Conservation (phyloP, 1,284 basidiomycete species). For the Ustilago hordei region DNA sequence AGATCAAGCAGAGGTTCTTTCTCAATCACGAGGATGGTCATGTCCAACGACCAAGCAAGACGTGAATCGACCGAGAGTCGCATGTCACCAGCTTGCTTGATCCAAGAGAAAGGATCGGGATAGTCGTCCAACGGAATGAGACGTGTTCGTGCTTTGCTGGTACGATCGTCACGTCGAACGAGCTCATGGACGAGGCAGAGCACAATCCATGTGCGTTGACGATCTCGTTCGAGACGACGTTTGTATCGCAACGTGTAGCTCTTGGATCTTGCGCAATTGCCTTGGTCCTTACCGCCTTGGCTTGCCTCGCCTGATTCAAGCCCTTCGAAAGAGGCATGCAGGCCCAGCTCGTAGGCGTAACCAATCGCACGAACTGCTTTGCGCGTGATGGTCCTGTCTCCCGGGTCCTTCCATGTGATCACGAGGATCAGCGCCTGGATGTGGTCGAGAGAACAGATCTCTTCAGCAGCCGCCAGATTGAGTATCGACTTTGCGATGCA, state of each 20-base stretch:
- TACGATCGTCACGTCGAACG: constrained; percentile 34
- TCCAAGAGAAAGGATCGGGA: constrained; percentile 42
- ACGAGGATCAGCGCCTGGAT: constrained; percentile 85
- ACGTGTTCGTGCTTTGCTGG: constrained; percentile 26
- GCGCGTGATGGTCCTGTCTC: constrained; percentile 68
- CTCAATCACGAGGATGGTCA: constrained; percentile 28
- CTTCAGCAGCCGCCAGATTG: constrained; percentile 81
- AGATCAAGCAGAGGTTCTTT: constrained; percentile 37
- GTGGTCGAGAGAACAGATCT: constrained; percentile 81
- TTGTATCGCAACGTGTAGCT: constrained; percentile 16
- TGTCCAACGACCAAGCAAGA: constrained; percentile 46
- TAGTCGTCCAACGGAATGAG: constrained; percentile 41
- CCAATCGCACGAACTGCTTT: constrained; percentile 66
- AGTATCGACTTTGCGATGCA: constrained; percentile 76
- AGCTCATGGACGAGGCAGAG: constrained; percentile 49
- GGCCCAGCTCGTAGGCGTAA: constrained; percentile 69
- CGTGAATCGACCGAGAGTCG: constrained; percentile 41
- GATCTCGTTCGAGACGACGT: constrained; percentile 37
- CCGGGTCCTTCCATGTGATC: constrained; percentile 81
- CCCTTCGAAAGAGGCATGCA: constrained; percentile 45
- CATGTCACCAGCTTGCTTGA: constrained; percentile 40
- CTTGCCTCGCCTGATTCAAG: background rate
- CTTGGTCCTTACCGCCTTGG: background rate
- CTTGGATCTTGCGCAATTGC: constrained; percentile 18
- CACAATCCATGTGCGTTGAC: constrained; percentile 52